A percentile compares a stretch with the other conserved stretches of the same genome.
These are phyloP conservation scores for Penicillium sp. DNA, from an alignment of 2,329 filamentous ascomycete species.

Conservation along the genomic window DNA sequence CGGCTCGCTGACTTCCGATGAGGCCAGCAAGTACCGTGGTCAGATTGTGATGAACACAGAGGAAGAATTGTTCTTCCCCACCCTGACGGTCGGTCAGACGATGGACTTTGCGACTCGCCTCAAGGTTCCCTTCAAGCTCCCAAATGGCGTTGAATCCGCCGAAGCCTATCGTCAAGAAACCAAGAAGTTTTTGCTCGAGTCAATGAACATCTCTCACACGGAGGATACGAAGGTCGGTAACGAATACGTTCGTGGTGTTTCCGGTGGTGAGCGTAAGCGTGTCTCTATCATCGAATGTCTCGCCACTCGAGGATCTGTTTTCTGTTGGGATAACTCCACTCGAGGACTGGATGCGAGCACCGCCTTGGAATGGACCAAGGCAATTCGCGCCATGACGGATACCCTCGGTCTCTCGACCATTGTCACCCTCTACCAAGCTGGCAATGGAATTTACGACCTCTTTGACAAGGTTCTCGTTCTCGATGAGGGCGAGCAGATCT, in stretches of 20 bases:
- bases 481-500: slow-evolving; percentile 64
- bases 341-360: slow-evolving; percentile 65
- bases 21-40: slow-evolving; percentile 50
- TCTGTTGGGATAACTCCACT: slow-evolving; percentile 67
- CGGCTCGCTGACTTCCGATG: slow-evolving; percentile 45
- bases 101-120: slow-evolving; percentile 57
- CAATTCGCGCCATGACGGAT: slow-evolving; percentile 63
- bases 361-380: slow-evolving; percentile 60
- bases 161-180: slow-evolving; percentile 50
- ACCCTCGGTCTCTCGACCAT: slow-evolving; percentile 59
- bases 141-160: slow-evolving; percentile 41
- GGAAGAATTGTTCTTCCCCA: slow-evolving; percentile 53
- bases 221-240: slow-evolving; percentile 66
- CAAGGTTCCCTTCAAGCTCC: slow-evolving; percentile 54
- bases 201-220: slow-evolving; percentile 60
- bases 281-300: slow-evolving; percentile 67
- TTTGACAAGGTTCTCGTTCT: slow-evolving; percentile 70
- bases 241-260: slow-evolving; percentile 64
- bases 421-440: slow-evolving; percentile 67
- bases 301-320: slow-evolving; percentile 57
- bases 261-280: slow-evolving; percentile 66
- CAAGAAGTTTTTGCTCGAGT: slow-evolving; percentile 56
- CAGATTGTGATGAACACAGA: slow-evolving; percentile 59
- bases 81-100: slow-evolving; percentile 51
- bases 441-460: slow-evolving; percentile 66